phyloP scores from a whole-genome alignment of 768 basidiomycete genomes.

The Xerocomellus amylosporus region DNA sequence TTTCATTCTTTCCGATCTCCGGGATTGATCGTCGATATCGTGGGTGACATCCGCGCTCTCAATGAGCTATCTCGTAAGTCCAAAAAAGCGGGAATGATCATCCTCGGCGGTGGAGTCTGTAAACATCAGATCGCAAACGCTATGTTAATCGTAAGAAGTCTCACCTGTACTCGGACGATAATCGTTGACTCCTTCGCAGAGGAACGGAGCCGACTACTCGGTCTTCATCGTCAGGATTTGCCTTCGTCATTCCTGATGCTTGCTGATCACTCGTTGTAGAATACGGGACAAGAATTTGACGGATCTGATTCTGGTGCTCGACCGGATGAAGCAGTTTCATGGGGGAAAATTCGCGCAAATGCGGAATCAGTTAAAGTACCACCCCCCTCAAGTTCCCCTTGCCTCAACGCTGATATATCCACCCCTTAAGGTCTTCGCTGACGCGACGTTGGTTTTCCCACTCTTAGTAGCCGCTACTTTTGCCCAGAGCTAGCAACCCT shows the following conservation, averaged over 20 bases:
- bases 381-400: not conserved
- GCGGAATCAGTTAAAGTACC: conserved; percentile 79
- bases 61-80: conserved; percentile 89
- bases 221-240: conserved; percentile 77
- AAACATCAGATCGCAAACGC: conserved; percentile 99
- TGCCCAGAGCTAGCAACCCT: conserved; percentile 43
- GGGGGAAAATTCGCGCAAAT: conserved; percentile 94
- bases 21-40: conserved; percentile 87
- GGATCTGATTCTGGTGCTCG: conserved; percentile 96
- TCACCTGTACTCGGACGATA: not conserved
- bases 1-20: conserved; percentile 93
- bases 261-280: conserved; percentile 43
- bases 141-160: conserved; percentile 83
- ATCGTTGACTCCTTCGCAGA: conserved; percentile 42
- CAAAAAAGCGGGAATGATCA: conserved; percentile 95
- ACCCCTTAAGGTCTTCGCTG: conserved; percentile 69
- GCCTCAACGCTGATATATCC: conserved; percentile 2
- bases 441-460: conserved; percentile 95
- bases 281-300: conserved; percentile 99
- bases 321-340: conserved; percentile 96
- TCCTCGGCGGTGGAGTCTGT: conserved; percentile 96
- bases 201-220: conserved; percentile 96
- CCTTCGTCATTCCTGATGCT: not conserved
- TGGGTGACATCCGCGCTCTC: conserved; percentile 85
- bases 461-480: conserved; percentile 94